Base-by-base conservation (phyloP, 2,329 filamentous ascomycete genomes). In the Chrysoporthe deuterocubensis region DNA sequence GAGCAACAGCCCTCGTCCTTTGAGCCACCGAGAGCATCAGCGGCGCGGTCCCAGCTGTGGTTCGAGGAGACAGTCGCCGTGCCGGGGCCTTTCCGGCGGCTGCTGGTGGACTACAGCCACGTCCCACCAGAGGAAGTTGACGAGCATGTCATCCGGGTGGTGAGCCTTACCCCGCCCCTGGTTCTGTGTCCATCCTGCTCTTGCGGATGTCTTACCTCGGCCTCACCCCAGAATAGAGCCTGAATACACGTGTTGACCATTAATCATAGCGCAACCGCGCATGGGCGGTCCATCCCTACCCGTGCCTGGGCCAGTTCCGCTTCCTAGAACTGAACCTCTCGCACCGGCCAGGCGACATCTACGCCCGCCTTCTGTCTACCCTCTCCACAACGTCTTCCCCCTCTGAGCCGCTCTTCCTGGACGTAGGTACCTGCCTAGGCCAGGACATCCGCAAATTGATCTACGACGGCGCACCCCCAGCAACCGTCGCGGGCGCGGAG, bases 371-470 rank as follows among this genome's bases (percentile, higher is more conserved):
- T 34, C 56, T 74, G 2, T n/a, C 54, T 50, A 72, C 59, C 50
- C 69, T 76, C 43, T 71, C 68, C 54, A 16, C 52, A 16, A 14
- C 60, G 1, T 57, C 7, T 60, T 73, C 70, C 68, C 71, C 58
- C 21, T 26, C 61, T 3, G 56, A 69, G 68, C 72, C 58, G 43
- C 75, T 73, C 9, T 80, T 82, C 64, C 75, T 83, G 14, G 81
- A 83, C 68, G 69, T 82, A 3, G 81, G 81, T 18, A 78, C 76
- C 68, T 82, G 81, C 70, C 75, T 82, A 26, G 80, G 80, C 32
- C 80, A 83, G 67, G 81, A 82, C 68, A 26, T 82, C 40, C 80
- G 80, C 43, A 81, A 80, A 71, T 75, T 84, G 1, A 74, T 77
- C 44, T 72, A 70, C 44, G 79, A 81, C 64, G 79, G 79, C 21